These are phyloP conservation scores for Sanghuangporus sanghuang DNA, from an alignment of 1,284 basidiomycete species.

Conservation along the genomic window DNA sequence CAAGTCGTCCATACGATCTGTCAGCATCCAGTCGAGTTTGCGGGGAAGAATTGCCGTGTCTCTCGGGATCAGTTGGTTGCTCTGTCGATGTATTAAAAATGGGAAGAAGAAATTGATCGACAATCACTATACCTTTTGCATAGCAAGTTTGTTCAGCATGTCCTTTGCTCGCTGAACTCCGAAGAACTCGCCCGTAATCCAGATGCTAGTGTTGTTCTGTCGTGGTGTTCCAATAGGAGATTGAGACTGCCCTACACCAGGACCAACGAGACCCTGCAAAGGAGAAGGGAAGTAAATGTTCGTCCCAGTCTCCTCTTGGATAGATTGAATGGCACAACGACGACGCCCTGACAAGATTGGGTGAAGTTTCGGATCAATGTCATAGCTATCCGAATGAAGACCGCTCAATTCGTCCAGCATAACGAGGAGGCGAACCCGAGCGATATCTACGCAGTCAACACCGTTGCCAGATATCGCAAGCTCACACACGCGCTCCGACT, in stretches of 20 bases:
- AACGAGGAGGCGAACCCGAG: constrained; percentile 85
- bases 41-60: constrained; percentile 93
- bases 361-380: constrained; percentile 95
- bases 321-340: constrained; percentile 82
- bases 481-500: constrained; percentile 91
- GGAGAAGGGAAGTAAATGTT: constrained; percentile 95
- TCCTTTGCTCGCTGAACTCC: constrained; percentile 92
- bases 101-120: background rate
- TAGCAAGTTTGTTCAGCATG: constrained; percentile 87
- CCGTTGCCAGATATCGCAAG: constrained; percentile 80
- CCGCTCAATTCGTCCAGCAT: constrained; percentile 95
- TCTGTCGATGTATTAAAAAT: constrained; percentile 42
- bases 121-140: constrained; percentile 66
- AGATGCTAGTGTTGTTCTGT: constrained; percentile 73
- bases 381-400: constrained; percentile 84
- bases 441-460: constrained; percentile 87
- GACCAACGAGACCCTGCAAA: constrained; percentile 79
- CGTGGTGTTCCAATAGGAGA: constrained; percentile 14
- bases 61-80: constrained; percentile 86
- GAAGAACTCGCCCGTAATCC: constrained; percentile 98
- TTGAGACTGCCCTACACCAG: constrained; percentile 33
- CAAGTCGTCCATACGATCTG: constrained; percentile 87
- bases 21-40: constrained; percentile 97
- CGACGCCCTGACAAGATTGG: constrained; percentile 90
- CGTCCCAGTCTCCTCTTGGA: constrained; percentile 96